Percentiles rank a stretch among this genome's conserved stretches.
These are phyloP conservation scores for Cutaneotrichosporon sp. DNA, from an alignment of 1,284 basidiomycete species.

Conservation along the genomic window DNA sequence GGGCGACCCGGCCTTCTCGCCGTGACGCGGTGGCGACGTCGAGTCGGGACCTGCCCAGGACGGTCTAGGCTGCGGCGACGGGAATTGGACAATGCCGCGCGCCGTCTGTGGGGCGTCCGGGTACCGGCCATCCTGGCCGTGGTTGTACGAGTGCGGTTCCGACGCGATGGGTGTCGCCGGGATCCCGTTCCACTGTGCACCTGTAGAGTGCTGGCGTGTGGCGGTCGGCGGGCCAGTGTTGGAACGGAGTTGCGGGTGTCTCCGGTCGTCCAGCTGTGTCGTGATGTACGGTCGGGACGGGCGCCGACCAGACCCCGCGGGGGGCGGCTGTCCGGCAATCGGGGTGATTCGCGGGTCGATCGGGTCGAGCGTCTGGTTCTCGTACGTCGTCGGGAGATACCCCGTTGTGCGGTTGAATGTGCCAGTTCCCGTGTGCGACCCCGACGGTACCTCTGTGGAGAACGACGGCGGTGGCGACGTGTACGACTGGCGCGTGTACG, in stretches of 20 bases:
- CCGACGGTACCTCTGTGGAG: background rate
- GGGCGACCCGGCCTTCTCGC: background rate
- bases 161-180: background rate
- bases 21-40: background rate
- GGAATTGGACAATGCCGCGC: conserved; percentile 26
- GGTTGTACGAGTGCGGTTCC: background rate
- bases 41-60: conserved; percentile 5
- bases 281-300: background rate
- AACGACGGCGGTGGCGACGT: background rate
- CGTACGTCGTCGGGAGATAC: background rate
- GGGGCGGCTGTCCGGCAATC: background rate
- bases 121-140: conserved; percentile 26
- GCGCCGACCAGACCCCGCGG: background rate
- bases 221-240: background rate
- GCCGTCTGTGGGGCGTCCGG: conserved; percentile 18
- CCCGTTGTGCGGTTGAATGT: too few relatives aligned
- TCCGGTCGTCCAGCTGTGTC: background rate
- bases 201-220: background rate
- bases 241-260: background rate
- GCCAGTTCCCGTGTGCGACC: too few relatives aligned
- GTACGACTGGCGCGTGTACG: background rate
- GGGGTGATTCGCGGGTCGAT: background rate
- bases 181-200: background rate
- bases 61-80: conserved; percentile 24
- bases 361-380: background rate